Evolutionary conservation across 2,329 filamentous ascomycete genomes (phyloP).

Genomic region (Fonsecaea erecta): DNA sequence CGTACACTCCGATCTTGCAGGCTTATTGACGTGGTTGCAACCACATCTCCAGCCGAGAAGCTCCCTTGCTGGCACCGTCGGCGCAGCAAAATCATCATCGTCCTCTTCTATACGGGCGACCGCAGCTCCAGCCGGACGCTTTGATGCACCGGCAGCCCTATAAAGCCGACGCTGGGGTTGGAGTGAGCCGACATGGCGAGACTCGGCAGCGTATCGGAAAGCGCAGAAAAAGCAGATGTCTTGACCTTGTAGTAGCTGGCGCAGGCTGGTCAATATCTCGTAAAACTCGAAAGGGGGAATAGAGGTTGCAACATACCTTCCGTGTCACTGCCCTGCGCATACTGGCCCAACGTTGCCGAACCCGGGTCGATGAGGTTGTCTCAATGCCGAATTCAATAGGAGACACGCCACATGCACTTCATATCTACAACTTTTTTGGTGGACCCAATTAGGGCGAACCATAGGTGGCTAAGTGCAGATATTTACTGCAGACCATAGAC

Average conservation of each 20-base stretch:
- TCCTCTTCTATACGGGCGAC: slow-evolving; percentile 35
- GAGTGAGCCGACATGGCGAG: slow-evolving; percentile 33
- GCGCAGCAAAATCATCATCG: slow-evolving; percentile 32
- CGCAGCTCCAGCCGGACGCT: slow-evolving; percentile 41
- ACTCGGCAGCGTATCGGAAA: slow-evolving; percentile 38
- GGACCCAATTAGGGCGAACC: background rate
- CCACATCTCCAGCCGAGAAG: slow-evolving; percentile 28
- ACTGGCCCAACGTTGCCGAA: slow-evolving; percentile 7
- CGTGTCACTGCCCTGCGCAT: slow-evolving; percentile 30
- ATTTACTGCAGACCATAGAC: background rate
- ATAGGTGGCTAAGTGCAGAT: background rate
- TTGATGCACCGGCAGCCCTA: slow-evolving; percentile 40
- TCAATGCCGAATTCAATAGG: background rate
- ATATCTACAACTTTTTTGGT: slow-evolving; percentile 7
- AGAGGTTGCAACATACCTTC: slow-evolving; percentile 15
- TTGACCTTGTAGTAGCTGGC: slow-evolving; percentile 46
- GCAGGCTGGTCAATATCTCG: slow-evolving; percentile 11
- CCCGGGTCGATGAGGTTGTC: background rate
- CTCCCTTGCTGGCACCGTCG: slow-evolving; percentile 15
- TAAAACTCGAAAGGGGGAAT: background rate
- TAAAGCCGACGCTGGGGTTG: slow-evolving; percentile 43
- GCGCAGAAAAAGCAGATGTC: slow-evolving; percentile 48
- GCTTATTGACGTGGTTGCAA: slow-evolving; percentile 31
- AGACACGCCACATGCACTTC: slow-evolving; percentile 8
- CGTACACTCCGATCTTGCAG: slow-evolving; percentile 37